Percentiles rank a stretch among this genome's conserved stretches.
Conservation (phyloP, 2,329 filamentous ascomycete species). For the Biscogniauxia mediterranea region DNA sequence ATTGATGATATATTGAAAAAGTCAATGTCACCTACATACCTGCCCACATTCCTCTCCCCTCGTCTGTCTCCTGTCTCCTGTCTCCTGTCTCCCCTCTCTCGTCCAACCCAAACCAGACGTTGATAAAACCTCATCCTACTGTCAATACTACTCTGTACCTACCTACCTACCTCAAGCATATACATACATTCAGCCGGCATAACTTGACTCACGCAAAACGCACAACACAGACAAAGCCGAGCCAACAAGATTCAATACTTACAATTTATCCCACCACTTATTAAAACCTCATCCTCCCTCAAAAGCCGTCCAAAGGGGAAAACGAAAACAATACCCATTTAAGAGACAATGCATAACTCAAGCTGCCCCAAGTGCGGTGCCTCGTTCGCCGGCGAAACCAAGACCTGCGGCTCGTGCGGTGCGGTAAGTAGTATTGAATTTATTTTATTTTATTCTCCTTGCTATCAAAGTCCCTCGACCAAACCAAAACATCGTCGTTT, state of each 20-base stretch:
- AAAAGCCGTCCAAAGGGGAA: no score
- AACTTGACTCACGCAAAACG: constrained; percentile 21
- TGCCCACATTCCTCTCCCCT: background rate
- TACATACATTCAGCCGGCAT: constrained; percentile 3
- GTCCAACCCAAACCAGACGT: background rate
- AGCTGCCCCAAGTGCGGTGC: constrained; percentile 58
- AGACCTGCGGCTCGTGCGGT: constrained; percentile 56
- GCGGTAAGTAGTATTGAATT: constrained; percentile 45
- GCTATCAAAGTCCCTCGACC: background rate
- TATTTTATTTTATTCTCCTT: background rate
- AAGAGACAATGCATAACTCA: constrained; percentile 44
- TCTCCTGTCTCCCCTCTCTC: background rate
- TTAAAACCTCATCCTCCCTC: constrained; percentile 2
- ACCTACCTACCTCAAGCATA: constrained; percentile 3
- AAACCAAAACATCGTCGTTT: background rate
- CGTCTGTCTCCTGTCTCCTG: no score
- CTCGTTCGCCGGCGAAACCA: constrained; percentile 42
- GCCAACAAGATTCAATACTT: background rate
- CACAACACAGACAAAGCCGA: background rate
- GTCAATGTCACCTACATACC: background rate
- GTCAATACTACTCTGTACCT: constrained; percentile 2
- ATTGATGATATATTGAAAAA: background rate
- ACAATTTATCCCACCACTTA: constrained; percentile 3
- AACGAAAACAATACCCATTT: constrained; percentile 16
- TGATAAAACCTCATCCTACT: background rate